Base-by-base conservation (phyloP, 2,329 filamentous ascomycete species). In the Leptographium wingfieldii region DNA sequence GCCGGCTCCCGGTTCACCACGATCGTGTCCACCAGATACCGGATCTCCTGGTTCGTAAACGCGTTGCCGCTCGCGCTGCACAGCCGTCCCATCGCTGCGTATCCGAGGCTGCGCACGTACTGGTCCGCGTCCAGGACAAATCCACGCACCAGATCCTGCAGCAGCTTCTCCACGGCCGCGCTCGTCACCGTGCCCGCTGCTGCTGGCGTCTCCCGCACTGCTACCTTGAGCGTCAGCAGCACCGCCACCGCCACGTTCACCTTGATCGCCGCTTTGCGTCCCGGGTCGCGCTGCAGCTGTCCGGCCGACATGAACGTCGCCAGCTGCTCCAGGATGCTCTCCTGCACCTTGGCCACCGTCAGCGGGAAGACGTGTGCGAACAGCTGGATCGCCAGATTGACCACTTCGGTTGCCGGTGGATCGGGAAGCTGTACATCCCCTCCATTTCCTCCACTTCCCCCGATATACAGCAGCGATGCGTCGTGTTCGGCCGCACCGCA, bases 291-390 rank as follows among this genome's bases (percentile, higher is more conserved):
- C 65, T 92, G 88, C 27, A 96, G 76, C 56, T 82, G 84, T 0
- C 84, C 83, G 1, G 91, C 88, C 0, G 90, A 87, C n/a, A 94
- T 77, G 68, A 95, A 95, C 0, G 90, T 94, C 19, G 89, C 87
- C 55, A 97, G 86, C 69, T 99, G 94, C 71, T 99, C 94, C 11
- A 99, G 76, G 55, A 95, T 90, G 68, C 92, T 96, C 71, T 99
- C 94, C 68, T 99, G 94, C 3, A 99, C 89, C 68, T 92, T 96
- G 4, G 90, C 80, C 0, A 89, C 87, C 54, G 95, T 95, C 11
- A 96, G 77, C 3, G 94, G 92, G 60, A 99, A 85, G 48, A 90
- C 88, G 58, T 95, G 89, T 2, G 92, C 90, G 70, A 99, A 99
- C 0, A 97, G 77, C 63, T 94, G 87, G 60, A 99, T 95, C 0